These are phyloP conservation scores for Aspergillus pseudotamarii DNA, from an alignment of 2,329 filamentous ascomycete species.

Conservation along the genomic window DNA sequence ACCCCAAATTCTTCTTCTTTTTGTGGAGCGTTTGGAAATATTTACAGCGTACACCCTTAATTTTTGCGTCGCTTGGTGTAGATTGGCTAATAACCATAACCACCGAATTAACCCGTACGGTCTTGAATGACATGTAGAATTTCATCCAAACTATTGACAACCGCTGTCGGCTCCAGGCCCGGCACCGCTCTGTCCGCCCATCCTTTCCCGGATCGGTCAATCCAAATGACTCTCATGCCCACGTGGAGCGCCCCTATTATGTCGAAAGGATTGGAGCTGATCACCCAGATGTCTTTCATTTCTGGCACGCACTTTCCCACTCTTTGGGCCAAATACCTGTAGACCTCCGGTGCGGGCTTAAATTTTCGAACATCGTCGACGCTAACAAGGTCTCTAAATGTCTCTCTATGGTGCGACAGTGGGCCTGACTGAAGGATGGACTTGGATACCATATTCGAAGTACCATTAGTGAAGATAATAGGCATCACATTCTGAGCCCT, in stretches of 20 bases:
- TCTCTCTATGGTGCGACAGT: conserved; percentile 50
- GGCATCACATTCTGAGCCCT: conserved; percentile 49
- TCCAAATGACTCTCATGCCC: conserved; percentile 67
- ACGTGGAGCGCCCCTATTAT: conserved; percentile 64
- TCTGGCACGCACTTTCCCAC: conserved; percentile 46
- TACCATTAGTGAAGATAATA: conserved; percentile 74
- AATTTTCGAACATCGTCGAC: conserved; percentile 63
- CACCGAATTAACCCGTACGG: neutral
- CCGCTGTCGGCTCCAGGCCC: conserved; percentile 54
- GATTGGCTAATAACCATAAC: neutral
- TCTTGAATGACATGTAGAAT: conserved; percentile 50
- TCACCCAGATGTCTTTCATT: conserved; percentile 65
- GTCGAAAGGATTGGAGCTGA: conserved; percentile 76
- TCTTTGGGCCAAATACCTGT: conserved; percentile 35
- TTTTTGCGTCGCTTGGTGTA: neutral
- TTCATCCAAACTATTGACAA: conserved; percentile 60
- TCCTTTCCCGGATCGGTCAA: conserved; percentile 64
- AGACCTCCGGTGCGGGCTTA: conserved; percentile 67
- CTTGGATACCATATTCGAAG: conserved; percentile 61
- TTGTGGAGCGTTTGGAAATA: conserved; percentile 53
- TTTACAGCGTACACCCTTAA: conserved; percentile 36
- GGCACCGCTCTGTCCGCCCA: conserved; percentile 67
- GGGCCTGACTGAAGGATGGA: conserved; percentile 62
- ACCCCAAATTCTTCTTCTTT: conserved; percentile 47
- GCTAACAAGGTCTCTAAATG: conserved; percentile 62